Conservation (phyloP, 495 filamentous ascomycete species). For the Letharia lupina region DNA sequence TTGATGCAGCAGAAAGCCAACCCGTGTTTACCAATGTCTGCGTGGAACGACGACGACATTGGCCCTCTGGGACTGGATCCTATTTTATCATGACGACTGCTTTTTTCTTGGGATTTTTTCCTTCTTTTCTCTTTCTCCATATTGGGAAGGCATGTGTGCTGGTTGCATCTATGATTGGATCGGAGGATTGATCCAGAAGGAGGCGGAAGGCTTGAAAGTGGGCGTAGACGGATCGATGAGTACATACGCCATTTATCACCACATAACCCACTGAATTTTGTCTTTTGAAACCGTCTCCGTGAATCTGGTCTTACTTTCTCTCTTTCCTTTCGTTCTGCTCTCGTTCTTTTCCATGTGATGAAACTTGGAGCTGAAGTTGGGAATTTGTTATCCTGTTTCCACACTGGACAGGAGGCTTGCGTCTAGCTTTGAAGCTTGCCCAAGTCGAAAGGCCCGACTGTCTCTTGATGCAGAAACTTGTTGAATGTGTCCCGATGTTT, state of each 20-base stretch:
- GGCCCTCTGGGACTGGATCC: neutral
- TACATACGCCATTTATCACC: neutral
- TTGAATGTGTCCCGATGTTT: neutral
- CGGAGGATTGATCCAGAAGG: neutral
- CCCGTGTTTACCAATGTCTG: conserved; percentile 1
- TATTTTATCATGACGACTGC: neutral
- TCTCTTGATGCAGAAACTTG: neutral
- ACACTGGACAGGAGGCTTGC: neutral
- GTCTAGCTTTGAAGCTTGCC: neutral
- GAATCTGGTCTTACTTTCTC: no score
- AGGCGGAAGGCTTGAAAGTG: neutral
- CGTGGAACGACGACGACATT: conserved; percentile 4
- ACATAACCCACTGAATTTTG: neutral
- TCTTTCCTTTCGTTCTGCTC: no score
- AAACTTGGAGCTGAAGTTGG: neutral
- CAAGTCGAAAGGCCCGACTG: neutral
- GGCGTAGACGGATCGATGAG: neutral
- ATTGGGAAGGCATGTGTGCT: neutral
- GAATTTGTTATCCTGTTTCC: neutral
- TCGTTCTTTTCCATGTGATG: neutral
- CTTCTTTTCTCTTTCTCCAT: neutral
- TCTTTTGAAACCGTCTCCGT: neutral
- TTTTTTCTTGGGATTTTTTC: no score
- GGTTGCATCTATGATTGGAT: neutral
- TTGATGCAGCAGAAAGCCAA: conserved; percentile 4